Evolutionary conservation across 192 early-diverging fungal genomes (phyloP), one percentile per base, ranked within the genome.

Genomic region (Backusella morwellensis): DNA sequence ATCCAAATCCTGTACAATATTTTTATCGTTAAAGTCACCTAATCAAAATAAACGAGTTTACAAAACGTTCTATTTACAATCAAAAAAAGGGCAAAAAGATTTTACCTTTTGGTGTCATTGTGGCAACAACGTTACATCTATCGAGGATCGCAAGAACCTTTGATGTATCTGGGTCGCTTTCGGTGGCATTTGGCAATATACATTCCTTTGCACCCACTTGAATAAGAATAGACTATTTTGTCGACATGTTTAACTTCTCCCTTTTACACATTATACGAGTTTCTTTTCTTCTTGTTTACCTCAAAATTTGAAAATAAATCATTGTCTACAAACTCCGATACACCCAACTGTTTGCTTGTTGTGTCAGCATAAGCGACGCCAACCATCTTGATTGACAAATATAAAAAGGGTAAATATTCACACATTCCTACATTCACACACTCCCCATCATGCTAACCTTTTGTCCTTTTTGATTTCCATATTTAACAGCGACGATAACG

Each of bases 191-290:
- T 15, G 88, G 83, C 26, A 99, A 78, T 15, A 97, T 81, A 72
- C 95, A 97, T 80, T 99, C 97, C 78, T 97, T 97, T 63, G 96
- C 94, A 40, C 93, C 92, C 52, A 97, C 89, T 82, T 99, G 97
- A 78, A 98, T 95, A 29, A 95, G 82, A 40, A 99, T 83, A 6
- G 96, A 93, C 90, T 93, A 72, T 36, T 23, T 32, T 52, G 21
- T 67, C 35, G 1, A 14, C 6, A 59, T 4, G 35, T 70, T 36
- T 32, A 36, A 59, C 35, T 47, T 17, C 1, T 6, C 29, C 23
- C 17, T 29, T 44, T 47, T 34, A 32, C 52, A 6, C 7, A 78
- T 42, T 26, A 83, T 15, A 12, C 23, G 32, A 32, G 32, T 32
- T 32, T 32, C 32, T 32, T 32, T 44, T 26, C 3, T 68, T 54